Percentiles rank a stretch among this genome's conserved stretches.
Evolutionary conservation across 768 basidiomycete genomes (phyloP).

Genomic region (Postia placenta): DNA sequence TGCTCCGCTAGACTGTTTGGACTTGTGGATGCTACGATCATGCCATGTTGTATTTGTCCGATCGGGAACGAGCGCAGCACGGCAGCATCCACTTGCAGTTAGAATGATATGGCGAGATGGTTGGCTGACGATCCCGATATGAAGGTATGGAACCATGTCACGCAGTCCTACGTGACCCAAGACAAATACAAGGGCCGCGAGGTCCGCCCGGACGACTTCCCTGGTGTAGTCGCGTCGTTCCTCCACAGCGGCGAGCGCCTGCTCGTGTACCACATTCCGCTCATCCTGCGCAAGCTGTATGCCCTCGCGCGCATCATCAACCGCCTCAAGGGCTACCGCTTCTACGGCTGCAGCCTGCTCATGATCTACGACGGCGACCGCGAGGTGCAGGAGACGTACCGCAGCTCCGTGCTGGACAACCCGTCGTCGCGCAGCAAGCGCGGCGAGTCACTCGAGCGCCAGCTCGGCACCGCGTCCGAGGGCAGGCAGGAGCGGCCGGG

Average conservation of each 20-base stretch:
- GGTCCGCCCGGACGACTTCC: conserved; percentile 80
- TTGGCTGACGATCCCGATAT: neutral
- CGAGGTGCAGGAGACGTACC: conserved; percentile 76
- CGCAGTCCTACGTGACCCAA: conserved; percentile 82
- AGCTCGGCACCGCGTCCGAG: conserved; percentile 29
- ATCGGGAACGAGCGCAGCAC: neutral
- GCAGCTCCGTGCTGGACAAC: conserved; percentile 54
- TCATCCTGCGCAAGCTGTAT: conserved; percentile 86
- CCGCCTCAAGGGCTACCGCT: conserved; percentile 90
- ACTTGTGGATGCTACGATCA: conserved; percentile 6
- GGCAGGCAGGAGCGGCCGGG: conserved; percentile 35
- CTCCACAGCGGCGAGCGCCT: conserved; percentile 78
- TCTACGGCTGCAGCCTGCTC: conserved; percentile 95
- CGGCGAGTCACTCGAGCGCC: conserved; percentile 71
- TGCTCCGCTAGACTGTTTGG: conserved; percentile 7
- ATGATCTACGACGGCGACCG: conserved; percentile 96
- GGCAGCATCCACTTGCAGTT: neutral
- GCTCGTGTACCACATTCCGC: conserved; percentile 88
- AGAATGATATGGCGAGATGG: neutral
- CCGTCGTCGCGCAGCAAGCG: conserved; percentile 64
- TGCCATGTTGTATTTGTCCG: neutral
- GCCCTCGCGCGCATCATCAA: conserved; percentile 88
- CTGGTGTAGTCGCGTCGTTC: conserved; percentile 75
- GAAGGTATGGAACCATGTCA: conserved; percentile 89
- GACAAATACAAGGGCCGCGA: conserved; percentile 97